A percentile compares a stretch with the other conserved stretches of the same genome.
phyloP scores from a whole-genome alignment of 2,329 filamentous ascomycete species.

The Arthroderma uncinatum region DNA sequence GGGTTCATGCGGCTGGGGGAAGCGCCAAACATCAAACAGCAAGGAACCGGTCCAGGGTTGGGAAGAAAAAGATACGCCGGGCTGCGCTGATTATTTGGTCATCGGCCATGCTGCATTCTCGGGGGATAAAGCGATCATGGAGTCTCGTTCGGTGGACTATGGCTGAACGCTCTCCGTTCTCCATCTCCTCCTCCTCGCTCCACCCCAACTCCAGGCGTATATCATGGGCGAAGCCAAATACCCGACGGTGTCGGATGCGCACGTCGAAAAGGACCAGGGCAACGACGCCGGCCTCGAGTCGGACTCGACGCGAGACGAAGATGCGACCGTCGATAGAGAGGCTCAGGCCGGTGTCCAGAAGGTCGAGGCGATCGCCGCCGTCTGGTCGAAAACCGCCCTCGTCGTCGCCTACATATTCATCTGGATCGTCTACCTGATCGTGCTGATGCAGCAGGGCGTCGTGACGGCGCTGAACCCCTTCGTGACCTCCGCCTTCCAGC shows the following conservation, averaged over 20 bases:
- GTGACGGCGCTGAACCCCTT: constrained; percentile 35
- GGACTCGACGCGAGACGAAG: background rate
- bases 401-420: constrained; percentile 28
- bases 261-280: background rate
- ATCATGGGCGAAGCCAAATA: too few species aligned
- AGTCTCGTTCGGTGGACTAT: too few species aligned
- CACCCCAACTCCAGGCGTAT: too few species aligned
- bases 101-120: background rate
- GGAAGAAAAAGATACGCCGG: background rate
- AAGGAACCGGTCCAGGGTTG: too few species aligned
- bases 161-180: too few species aligned
- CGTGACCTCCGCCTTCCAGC: constrained; percentile 41
- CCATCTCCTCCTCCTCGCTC: too few species aligned
- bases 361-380: constrained; percentile 32
- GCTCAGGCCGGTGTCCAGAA: constrained; percentile 28
- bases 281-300: background rate
- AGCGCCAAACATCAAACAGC: background rate
- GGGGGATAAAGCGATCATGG: too few species aligned
- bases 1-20: background rate
- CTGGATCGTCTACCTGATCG: constrained; percentile 30
- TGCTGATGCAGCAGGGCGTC: constrained; percentile 25
- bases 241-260: too few species aligned
- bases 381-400: constrained; percentile 30
- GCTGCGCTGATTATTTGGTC: background rate
- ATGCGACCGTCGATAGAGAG: background rate